Base-by-base conservation (phyloP, 176 grass and related monocot species). In the Triticum turgidum region DNA sequence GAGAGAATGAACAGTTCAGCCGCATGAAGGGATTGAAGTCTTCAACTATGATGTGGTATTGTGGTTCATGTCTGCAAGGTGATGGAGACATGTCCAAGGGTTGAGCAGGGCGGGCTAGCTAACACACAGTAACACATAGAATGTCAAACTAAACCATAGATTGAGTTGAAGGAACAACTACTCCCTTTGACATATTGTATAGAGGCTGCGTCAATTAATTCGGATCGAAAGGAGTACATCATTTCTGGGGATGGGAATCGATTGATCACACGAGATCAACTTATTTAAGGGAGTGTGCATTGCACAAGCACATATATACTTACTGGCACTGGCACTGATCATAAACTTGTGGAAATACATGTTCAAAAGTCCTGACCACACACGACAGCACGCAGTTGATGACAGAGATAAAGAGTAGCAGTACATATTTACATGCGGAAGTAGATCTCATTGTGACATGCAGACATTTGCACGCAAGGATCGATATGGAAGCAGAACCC, bases 391-490 rank as follows among this genome's bases (percentile, higher is more conserved):
- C 86, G 18, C 64, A 68, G 22, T 51, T 59, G 79, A 59, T 17
- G 32, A 49, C 15, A 32, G 39, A 80, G 25, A 47, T 45, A 54
- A 54, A 54, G 51, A 80, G 24, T 14, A 45, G 78, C 15, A 81
- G 34, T 17, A 20, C 33, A 69, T 69, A 39, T 6, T 72, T 74
- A 49, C 25, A 76, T 9, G 71, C 11, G n/a, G 66, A 77, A 58
- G 47, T 33, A 56, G 74, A 77, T 77, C 74, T 56, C 74, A 10
- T 77, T 56, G 61, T 66, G 27, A 14, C 17, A 34, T 68, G 37
- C 37, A 30, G 52, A 17, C 30, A 69, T 27, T 30, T 6, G 11
- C 45, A 89, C 45, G 85, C 22, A 78, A 54, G 69, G 77, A 80
- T 71, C 78, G 29, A 12, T 61, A 39, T 52, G 8, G 42, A 11